These are phyloP conservation scores for Strobilomyces dryophilus DNA, from an alignment of 768 basidiomycete genomes.

Conservation along the genomic window DNA sequence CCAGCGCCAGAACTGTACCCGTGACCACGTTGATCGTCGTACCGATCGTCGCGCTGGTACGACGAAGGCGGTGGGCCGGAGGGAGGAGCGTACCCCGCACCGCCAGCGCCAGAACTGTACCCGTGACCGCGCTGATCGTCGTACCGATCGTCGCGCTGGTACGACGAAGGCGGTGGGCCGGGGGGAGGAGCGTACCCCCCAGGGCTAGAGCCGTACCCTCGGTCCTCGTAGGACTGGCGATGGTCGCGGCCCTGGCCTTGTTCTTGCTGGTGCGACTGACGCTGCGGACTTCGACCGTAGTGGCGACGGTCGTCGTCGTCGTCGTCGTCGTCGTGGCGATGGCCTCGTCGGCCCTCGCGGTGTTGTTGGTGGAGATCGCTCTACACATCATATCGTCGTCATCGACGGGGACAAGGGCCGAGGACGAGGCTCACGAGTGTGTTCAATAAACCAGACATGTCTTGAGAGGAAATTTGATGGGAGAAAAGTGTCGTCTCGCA, in stretches of 20 bases:
- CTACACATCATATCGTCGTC: background rate
- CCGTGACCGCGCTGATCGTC: background rate
- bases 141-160: background rate
- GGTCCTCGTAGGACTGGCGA: too few species aligned
- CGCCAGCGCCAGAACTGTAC: too few species aligned
- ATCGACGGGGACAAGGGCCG: background rate
- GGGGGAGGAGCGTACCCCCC: too few species aligned
- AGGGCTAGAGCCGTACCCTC: too few species aligned
- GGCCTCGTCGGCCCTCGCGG: background rate
- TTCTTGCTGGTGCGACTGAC: too few species aligned
- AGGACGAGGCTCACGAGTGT: background rate
- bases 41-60: background rate
- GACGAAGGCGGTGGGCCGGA: too few species aligned
- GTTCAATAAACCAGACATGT: constrained; percentile 14
- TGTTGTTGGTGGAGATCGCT: constrained; percentile 5
- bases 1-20: too few species aligned
- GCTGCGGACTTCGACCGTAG: too few species aligned
- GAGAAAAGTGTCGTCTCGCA: background rate
- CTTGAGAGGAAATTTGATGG: background rate
- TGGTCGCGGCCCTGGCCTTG: background rate
- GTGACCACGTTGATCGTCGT: background rate
- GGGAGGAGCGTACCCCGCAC: too few species aligned
- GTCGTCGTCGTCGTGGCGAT: too few species aligned
- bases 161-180: background rate
- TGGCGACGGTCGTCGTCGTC: background rate